phyloP scores from a whole-genome alignment of 331 rosid genomes.

The Quercus phellos region DNA sequence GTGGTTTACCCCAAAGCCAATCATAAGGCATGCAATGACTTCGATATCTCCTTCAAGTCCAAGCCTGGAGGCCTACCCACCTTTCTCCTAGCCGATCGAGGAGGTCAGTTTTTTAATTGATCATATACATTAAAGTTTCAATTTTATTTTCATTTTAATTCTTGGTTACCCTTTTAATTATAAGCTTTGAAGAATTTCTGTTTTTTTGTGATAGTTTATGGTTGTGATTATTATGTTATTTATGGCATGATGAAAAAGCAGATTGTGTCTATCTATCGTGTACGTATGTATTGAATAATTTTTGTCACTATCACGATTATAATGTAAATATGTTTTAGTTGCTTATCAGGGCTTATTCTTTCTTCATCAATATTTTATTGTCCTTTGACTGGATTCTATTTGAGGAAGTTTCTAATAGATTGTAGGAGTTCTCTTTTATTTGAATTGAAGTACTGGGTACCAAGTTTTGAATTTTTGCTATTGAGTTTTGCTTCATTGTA shows the following conservation, averaged over 20 bases:
- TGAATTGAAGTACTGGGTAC: not conserved
- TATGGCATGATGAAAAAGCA: slow-evolving; percentile 8
- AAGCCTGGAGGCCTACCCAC: slow-evolving; percentile 68
- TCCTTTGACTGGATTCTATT: too few species aligned
- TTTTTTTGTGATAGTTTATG: not conserved
- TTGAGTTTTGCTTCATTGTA: not conserved
- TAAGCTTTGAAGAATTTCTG: not conserved
- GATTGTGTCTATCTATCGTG: not conserved
- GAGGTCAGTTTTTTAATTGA: slow-evolving; percentile 49
- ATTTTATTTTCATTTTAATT: not conserved
- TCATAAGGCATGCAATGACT: slow-evolving; percentile 66
- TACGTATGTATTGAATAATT: not conserved
- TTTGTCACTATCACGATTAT: not conserved
- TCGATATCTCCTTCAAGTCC: slow-evolving; percentile 51
- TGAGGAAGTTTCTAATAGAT: not conserved
- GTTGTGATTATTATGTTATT: not conserved
- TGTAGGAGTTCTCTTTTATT: not conserved
- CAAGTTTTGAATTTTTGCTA: not conserved
- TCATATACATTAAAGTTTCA: not conserved
- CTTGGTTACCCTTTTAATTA: not conserved
- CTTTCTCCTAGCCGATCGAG: slow-evolving; percentile 84
- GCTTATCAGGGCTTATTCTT: not conserved
- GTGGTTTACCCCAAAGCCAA: slow-evolving; percentile 73
- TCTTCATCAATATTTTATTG: not conserved
- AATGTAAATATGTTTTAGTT: not conserved